Evolutionary conservation across 2,329 filamentous ascomycete species (phyloP).

Genomic region (Epichloe scottii): DNA sequence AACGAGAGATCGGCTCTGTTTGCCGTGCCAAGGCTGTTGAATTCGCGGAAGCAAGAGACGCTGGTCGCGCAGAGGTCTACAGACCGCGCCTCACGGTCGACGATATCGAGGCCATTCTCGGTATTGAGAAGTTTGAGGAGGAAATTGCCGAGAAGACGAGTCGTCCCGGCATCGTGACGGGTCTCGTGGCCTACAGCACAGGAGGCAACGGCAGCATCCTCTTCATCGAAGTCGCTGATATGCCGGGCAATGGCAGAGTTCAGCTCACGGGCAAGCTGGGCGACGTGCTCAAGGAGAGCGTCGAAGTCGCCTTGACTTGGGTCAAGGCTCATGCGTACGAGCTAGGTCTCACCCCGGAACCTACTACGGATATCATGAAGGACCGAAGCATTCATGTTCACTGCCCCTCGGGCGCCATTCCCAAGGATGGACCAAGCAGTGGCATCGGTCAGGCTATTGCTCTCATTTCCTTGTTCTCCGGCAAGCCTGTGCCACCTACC

Average conservation of each 20-base stretch:
- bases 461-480: slow-evolving; percentile 78
- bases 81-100: slow-evolving; percentile 58
- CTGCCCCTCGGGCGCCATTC: slow-evolving; percentile 87
- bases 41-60: slow-evolving; percentile 80
- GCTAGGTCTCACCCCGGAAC: slow-evolving; percentile 68
- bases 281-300: slow-evolving; percentile 91
- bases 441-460: slow-evolving; percentile 91
- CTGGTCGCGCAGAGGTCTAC: slow-evolving; percentile 55
- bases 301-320: slow-evolving; percentile 93
- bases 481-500: slow-evolving; percentile 74
- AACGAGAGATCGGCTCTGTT: slow-evolving; percentile 88
- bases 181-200: slow-evolving; percentile 85
- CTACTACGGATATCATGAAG: slow-evolving; percentile 89
- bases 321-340: slow-evolving; percentile 93
- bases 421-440: slow-evolving; percentile 80
- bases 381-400: slow-evolving; percentile 89
- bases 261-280: slow-evolving; percentile 94
- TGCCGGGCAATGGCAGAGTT: slow-evolving; percentile 84
- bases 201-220: slow-evolving; percentile 92
- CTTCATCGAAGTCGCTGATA: slow-evolving; percentile 96
- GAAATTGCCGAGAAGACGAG: slow-evolving; percentile 81
- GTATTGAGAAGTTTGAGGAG: slow-evolving; percentile 87
- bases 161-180: slow-evolving; percentile 86
- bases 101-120: slow-evolving; percentile 82
- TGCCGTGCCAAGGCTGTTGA: slow-evolving; percentile 93